A percentile compares a stretch with the other conserved stretches of the same genome.
phyloP scores from a whole-genome alignment of 306 rosid genomes.

The Canavalia gladiata region DNA sequence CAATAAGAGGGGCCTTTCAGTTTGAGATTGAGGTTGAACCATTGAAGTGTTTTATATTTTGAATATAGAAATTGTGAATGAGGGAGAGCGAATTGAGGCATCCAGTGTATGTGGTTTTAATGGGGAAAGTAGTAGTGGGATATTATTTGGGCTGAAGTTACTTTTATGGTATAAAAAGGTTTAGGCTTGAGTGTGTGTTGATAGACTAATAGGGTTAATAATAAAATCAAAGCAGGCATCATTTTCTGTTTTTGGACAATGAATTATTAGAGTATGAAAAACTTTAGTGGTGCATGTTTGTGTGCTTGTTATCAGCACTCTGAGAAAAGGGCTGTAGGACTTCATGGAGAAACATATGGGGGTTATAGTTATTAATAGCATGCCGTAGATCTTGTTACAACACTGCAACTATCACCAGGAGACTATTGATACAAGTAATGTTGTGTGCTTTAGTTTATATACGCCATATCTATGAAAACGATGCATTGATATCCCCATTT shows the following conservation, averaged over 20 bases:
- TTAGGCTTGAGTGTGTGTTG: conserved; percentile 3
- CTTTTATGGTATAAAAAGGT: conserved; percentile 6
- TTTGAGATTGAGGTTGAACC: background rate
- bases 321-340: background rate
- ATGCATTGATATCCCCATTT: background rate
- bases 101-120: background rate
- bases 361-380: background rate
- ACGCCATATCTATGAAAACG: conserved; percentile 13
- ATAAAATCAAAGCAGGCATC: background rate
- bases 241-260: background rate
- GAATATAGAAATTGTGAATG: background rate
- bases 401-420: background rate
- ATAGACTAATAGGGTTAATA: background rate
- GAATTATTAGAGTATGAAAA: conserved; percentile 7
- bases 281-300: too few relatives aligned
- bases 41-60: background rate
- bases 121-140: background rate
- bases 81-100: background rate
- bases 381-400: background rate
- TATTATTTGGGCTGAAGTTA: conserved; percentile 26
- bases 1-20: background rate
- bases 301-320: background rate
- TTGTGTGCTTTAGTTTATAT: conserved; percentile 3
- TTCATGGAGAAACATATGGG: background rate
- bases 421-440: background rate